Conservation (phyloP, 768 basidiomycete genomes). For the Tulasnella calospora region DNA sequence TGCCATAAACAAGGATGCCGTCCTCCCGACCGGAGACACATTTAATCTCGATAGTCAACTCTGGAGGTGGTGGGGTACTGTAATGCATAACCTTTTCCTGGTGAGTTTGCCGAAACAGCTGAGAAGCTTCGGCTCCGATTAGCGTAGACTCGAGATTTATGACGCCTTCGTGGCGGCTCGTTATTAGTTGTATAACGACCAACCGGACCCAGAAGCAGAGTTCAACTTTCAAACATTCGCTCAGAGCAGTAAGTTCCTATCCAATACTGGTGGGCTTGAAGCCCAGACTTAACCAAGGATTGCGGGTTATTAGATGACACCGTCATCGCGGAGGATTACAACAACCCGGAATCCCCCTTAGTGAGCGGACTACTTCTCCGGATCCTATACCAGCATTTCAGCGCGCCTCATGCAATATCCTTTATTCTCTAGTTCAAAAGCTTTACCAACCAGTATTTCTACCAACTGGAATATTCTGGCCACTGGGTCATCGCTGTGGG, state of each 20-base stretch:
- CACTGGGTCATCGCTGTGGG: not conserved
- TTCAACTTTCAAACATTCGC: not conserved
- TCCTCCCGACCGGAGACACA: not conserved
- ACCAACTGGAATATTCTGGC: not conserved
- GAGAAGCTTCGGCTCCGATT: not conserved
- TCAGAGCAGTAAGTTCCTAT: not conserved
- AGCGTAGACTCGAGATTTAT: not conserved
- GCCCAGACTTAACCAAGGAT: not conserved
- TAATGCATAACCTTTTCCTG: not conserved
- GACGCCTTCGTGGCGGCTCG: not conserved
- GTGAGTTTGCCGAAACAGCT: not conserved
- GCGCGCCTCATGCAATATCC: not conserved
- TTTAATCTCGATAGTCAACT: not conserved
- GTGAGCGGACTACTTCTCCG: not conserved
- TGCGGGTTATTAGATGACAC: not conserved
- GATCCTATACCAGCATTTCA: not conserved
- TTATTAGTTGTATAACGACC: not conserved
- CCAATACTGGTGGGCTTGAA: too few relatives aligned
- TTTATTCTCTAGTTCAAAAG: not conserved
- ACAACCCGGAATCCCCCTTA: not conserved
- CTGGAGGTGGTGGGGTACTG: not conserved
- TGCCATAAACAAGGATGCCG: not conserved
- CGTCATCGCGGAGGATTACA: not conserved
- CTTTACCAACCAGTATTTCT: not conserved
- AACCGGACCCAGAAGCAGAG: not conserved